Evolutionary conservation across 2,329 filamentous ascomycete species (phyloP).

Genomic region (Curvularia spicifera): DNA sequence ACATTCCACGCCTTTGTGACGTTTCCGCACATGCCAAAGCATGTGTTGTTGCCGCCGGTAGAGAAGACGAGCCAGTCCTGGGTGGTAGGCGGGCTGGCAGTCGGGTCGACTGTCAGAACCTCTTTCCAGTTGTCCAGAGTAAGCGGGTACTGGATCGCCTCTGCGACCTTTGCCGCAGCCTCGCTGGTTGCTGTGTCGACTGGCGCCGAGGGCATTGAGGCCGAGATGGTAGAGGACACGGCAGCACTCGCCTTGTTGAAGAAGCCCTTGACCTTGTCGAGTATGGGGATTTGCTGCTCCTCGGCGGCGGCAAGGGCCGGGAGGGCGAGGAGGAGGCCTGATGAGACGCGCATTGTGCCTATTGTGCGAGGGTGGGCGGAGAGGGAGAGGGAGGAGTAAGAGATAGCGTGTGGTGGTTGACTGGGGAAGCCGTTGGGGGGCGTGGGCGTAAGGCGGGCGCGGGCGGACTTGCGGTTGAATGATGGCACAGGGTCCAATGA

Average conservation of each 20-base stretch:
- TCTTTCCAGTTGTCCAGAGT: conserved; percentile 75
- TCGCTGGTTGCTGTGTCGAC: conserved; percentile 59
- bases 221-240: conserved; percentile 59
- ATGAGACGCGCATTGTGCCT: conserved; percentile 59
- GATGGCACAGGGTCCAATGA: conserved; percentile 33
- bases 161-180: conserved; percentile 60
- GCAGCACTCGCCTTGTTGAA: conserved; percentile 62
- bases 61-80: conserved; percentile 80
- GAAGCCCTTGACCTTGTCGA: conserved; percentile 65
- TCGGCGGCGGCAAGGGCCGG: conserved; percentile 60
- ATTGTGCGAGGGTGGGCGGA: neutral
- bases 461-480: conserved; percentile 18
- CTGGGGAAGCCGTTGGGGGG: neutral
- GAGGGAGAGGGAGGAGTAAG: conserved; percentile 8
- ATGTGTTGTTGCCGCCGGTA: conserved; percentile 79
- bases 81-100: conserved; percentile 63
- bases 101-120: conserved; percentile 66
- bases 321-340: conserved; percentile 58
- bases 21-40: conserved; percentile 71
- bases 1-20: conserved; percentile 67
- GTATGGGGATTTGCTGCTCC: conserved; percentile 66
- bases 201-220: conserved; percentile 42
- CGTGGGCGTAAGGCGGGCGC: neutral
- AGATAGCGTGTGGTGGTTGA: conserved; percentile 14
- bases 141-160: conserved; percentile 62